phyloP scores from a whole-genome alignment of 1,284 basidiomycete species.

The Moniliella sp. region DNA sequence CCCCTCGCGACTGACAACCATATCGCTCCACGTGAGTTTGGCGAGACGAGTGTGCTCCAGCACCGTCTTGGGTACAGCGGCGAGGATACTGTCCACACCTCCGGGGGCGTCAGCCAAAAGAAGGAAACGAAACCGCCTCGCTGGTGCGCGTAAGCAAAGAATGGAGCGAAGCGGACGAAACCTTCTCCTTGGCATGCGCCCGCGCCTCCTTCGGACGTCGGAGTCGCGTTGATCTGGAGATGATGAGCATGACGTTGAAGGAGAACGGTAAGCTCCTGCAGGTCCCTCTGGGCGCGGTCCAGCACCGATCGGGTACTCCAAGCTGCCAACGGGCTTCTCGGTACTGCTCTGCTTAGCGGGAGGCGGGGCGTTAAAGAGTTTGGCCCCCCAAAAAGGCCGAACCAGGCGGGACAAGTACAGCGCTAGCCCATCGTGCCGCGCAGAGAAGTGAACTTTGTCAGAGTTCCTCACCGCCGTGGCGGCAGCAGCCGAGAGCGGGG shows the following conservation, averaged over 20 bases:
- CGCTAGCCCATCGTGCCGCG: constrained; percentile 67
- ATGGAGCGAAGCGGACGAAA: constrained; percentile 50
- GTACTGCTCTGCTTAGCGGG: too few species aligned
- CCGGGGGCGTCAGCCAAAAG: too few species aligned
- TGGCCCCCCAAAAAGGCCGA: constrained; percentile 57
- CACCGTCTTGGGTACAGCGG: too few species aligned
- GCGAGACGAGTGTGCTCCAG: constrained; percentile 10
- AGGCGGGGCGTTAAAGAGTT: constrained; percentile 37
- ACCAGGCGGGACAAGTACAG: constrained; percentile 66
- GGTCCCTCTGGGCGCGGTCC: constrained; percentile 13
- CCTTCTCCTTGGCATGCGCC: constrained; percentile 55
- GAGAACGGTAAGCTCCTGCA: constrained; percentile 16
- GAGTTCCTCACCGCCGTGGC: constrained; percentile 56
- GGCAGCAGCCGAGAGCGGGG: constrained; percentile 18
- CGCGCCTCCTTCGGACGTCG: background rate
- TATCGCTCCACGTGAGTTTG: constrained; percentile 15
- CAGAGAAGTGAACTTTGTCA: too few species aligned
- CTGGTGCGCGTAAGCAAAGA: too few species aligned
- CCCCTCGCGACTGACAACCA: constrained; percentile 55
- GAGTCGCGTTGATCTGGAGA: constrained; percentile 10
- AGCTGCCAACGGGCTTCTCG: too few species aligned
- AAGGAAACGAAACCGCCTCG: too few species aligned
- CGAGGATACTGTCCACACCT: too few species aligned
- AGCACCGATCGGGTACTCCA: too few species aligned
- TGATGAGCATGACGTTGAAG: constrained; percentile 24